Evolutionary conservation across 2,329 filamentous ascomycete genomes (phyloP).

Genomic region (Delphinella strobiligena): DNA sequence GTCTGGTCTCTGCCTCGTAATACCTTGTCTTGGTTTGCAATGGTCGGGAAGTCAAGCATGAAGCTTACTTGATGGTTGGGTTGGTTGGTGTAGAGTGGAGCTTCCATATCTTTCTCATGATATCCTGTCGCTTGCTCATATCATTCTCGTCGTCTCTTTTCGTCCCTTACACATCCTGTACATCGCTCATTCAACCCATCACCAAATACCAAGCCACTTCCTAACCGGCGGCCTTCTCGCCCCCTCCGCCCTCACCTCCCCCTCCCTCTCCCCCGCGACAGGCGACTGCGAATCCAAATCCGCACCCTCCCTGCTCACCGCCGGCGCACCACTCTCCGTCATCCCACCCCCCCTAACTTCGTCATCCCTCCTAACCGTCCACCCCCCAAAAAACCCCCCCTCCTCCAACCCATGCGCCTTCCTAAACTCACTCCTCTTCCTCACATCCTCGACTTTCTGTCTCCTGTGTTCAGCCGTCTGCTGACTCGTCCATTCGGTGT

Average conservation of each 20-base stretch:
- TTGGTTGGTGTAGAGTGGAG: too few species aligned
- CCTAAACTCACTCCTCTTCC: slow-evolving; percentile 75
- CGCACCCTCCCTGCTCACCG: neutral
- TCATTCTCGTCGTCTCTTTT: too few species aligned
- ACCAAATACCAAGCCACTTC: slow-evolving; percentile 82
- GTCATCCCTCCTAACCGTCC: slow-evolving; percentile 28
- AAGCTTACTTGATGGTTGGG: too few species aligned
- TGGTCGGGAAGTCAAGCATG: too few species aligned
- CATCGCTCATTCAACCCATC: too few species aligned
- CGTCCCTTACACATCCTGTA: too few species aligned
- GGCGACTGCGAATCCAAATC: too few species aligned
- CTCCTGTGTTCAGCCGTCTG: slow-evolving; percentile 60
- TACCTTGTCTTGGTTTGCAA: too few species aligned
- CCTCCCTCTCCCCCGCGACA: slow-evolving; percentile 24
- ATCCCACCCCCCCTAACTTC: slow-evolving; percentile 21
- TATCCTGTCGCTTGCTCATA: neutral
- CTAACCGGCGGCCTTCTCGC: slow-evolving; percentile 45
- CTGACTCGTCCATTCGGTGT: slow-evolving; percentile 58
- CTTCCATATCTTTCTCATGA: neutral
- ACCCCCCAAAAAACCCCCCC: slow-evolving; percentile 36
- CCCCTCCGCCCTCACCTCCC: slow-evolving; percentile 15
- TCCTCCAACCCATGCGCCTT: slow-evolving; percentile 69
- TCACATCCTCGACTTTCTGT: slow-evolving; percentile 68
- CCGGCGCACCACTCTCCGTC: slow-evolving; percentile 26
- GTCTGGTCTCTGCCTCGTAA: too few species aligned